Conservation (phyloP, 1,284 basidiomycete species). For the Moesziomyces parantarcticus region DNA sequence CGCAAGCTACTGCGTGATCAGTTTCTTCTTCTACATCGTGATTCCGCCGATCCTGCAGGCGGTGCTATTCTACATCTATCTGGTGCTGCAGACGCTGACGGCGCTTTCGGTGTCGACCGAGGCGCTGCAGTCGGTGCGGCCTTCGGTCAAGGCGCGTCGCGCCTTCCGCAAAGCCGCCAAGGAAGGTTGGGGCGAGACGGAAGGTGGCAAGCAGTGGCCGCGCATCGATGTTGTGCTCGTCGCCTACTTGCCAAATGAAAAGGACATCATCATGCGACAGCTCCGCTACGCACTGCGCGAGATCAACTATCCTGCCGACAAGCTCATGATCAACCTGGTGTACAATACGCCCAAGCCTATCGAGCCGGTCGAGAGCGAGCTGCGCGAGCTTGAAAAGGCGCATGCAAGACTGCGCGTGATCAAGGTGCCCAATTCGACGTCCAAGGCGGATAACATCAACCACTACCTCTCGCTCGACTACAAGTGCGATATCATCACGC, state of each 20-base stretch:
- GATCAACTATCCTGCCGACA: constrained; percentile 56
- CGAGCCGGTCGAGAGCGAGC: constrained; percentile 50
- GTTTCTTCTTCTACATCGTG: constrained; percentile 57
- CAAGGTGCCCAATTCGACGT: constrained; percentile 58
- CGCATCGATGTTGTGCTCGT: constrained; percentile 59
- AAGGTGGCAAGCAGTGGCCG: constrained; percentile 50
- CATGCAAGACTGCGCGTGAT: constrained; percentile 50
- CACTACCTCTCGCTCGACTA: constrained; percentile 53
- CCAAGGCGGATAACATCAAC: constrained; percentile 63
- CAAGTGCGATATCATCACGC: constrained; percentile 57
- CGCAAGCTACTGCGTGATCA: constrained; percentile 26
- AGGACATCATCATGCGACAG: constrained; percentile 62
- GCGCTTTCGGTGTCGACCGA: constrained; percentile 54
- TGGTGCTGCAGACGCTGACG: constrained; percentile 52
- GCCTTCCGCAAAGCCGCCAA: constrained; percentile 49
- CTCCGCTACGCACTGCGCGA: constrained; percentile 55
- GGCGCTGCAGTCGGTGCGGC: constrained; percentile 55
- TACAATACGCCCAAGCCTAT: constrained; percentile 63
- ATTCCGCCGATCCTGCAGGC: constrained; percentile 51
- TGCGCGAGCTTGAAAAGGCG: constrained; percentile 41
- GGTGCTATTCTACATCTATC: constrained; percentile 52
- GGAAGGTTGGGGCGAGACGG: constrained; percentile 48
- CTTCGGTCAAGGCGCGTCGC: constrained; percentile 49
- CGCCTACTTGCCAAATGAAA: constrained; percentile 60
- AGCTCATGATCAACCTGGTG: constrained; percentile 58